Evolutionary conservation across 768 basidiomycete genomes (phyloP).

Genomic region (Trametes coccinea): DNA sequence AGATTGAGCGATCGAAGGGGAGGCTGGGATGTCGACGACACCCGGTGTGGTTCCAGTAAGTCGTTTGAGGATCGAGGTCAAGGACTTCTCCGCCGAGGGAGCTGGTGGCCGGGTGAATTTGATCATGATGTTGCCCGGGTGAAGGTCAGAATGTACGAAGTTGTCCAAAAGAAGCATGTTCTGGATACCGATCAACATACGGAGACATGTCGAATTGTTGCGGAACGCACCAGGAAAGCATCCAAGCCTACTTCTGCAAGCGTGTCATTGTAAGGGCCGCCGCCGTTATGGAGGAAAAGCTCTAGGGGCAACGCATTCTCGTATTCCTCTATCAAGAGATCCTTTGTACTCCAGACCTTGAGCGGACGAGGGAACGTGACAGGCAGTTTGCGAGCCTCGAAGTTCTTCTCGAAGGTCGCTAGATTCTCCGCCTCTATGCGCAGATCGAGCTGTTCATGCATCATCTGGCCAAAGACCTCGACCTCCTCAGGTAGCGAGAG

Average conservation of each 20-base stretch:
- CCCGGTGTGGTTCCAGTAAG: slow-evolving; percentile 1
- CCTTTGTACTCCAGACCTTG: slow-evolving; percentile 73
- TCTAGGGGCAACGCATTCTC: slow-evolving; percentile 92
- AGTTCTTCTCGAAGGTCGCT: slow-evolving; percentile 81
- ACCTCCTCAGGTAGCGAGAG: slow-evolving; percentile 95
- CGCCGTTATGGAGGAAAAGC: slow-evolving; percentile 83
- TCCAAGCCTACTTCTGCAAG: slow-evolving; percentile 93
- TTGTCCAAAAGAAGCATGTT: slow-evolving; percentile 99
- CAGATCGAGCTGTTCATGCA: slow-evolving; percentile 92
- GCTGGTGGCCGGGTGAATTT: slow-evolving; percentile 86
- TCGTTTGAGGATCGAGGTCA: slow-evolving; percentile 45
- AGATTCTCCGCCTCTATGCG: slow-evolving; percentile 90
- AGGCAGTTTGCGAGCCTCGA: slow-evolving; percentile 72
- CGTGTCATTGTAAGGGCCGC: slow-evolving; percentile 86
- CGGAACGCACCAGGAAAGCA: slow-evolving; percentile 79
- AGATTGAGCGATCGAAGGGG: background rate
- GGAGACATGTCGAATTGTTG: background rate
- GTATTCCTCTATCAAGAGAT: slow-evolving; percentile 90
- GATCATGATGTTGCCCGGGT: slow-evolving; percentile 96
- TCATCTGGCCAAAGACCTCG: slow-evolving; percentile 91
- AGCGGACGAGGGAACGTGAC: slow-evolving; percentile 91
- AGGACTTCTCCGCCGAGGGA: slow-evolving; percentile 50
- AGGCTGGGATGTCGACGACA: background rate
- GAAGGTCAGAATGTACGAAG: slow-evolving; percentile 91
- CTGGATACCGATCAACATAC: slow-evolving; percentile 39